A percentile compares a stretch with the other conserved stretches of the same genome.
Conservation (phyloP, 2,329 filamentous ascomycete species). For the Fusarium globosum region DNA sequence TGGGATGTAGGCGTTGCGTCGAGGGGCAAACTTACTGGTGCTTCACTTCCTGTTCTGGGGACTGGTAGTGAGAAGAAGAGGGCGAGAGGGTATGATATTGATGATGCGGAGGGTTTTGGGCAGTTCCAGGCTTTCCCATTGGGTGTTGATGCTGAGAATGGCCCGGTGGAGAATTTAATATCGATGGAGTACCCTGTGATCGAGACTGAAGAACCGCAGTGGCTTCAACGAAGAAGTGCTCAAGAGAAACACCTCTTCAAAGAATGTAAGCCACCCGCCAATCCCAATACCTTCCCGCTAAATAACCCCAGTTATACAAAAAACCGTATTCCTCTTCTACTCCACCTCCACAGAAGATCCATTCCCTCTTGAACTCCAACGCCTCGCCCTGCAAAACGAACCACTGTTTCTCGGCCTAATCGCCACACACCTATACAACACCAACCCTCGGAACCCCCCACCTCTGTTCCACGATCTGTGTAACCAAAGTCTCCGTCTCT, state of each 20-base stretch:
- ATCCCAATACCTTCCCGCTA: no score
- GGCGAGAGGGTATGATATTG: background rate
- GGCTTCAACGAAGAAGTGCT: background rate
- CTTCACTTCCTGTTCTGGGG: constrained; percentile 3
- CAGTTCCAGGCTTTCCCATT: background rate
- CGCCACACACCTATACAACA: constrained; percentile 23
- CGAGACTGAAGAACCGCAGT: background rate
- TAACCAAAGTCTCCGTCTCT: constrained; percentile 22
- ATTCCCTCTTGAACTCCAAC: constrained; percentile 8
- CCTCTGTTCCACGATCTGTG: constrained; percentile 16
- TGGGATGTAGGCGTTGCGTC: constrained; percentile 35
- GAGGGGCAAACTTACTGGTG: constrained; percentile 15
- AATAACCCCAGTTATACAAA: constrained; percentile 25
- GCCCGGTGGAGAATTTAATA: no score
- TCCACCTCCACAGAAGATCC: constrained; percentile 20
- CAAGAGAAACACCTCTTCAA: constrained; percentile 3
- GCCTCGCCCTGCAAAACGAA: constrained; percentile 9
- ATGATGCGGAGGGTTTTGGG: background rate
- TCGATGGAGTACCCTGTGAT: no score
- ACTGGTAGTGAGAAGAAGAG: background rate
- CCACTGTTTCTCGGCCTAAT: constrained; percentile 19
- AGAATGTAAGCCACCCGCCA: background rate
- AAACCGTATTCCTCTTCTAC: constrained; percentile 23
- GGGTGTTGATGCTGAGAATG: no score
- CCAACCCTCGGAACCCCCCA: constrained; percentile 7